A percentile compares a stretch with the other conserved stretches of the same genome.
Conservation (phyloP, 108 stramenopile species). For the Fragilariopsis cylindrus region DNA sequence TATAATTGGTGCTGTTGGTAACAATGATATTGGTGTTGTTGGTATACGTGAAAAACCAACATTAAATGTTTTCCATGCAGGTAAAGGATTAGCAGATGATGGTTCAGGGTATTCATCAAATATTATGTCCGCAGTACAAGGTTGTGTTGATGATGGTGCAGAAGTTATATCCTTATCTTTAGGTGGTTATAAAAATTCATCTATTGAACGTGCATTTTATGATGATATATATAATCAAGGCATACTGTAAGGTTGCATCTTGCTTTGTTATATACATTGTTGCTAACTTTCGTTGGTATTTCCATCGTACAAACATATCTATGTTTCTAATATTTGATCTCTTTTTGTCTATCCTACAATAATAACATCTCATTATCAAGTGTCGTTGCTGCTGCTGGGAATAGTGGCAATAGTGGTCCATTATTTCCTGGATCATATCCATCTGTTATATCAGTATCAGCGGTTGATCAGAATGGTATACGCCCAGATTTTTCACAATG, state of each 20-base stretch:
- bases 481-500: constrained; percentile 17
- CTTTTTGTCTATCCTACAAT: no score
- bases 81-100: constrained; percentile 26
- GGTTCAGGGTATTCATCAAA: constrained; percentile 29
- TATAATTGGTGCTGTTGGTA: constrained; percentile 49
- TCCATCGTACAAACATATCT: no score
- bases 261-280: no score
- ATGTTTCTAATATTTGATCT: no score
- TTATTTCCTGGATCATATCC: constrained; percentile 53
- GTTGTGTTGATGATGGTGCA: constrained; percentile 43
- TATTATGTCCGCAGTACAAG: constrained; percentile 41
- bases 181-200: constrained; percentile 28
- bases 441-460: constrained; percentile 50
- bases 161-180: constrained; percentile 57
- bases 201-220: constrained; percentile 15
- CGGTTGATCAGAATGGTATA: constrained; percentile 10
- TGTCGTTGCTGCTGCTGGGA: constrained; percentile 66
- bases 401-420: constrained; percentile 28
- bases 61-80: not conserved
- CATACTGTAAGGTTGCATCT: constrained; percentile 20
- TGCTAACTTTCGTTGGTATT: no score
- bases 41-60: constrained; percentile 26
- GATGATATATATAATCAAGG: constrained; percentile 38
- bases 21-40: constrained; percentile 54
- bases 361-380: not conserved